A percentile compares a stretch with the other conserved stretches of the same genome.
These are phyloP conservation scores for Sporothrix phasma DNA, from an alignment of 2,329 filamentous ascomycete genomes.

Conservation along the genomic window DNA sequence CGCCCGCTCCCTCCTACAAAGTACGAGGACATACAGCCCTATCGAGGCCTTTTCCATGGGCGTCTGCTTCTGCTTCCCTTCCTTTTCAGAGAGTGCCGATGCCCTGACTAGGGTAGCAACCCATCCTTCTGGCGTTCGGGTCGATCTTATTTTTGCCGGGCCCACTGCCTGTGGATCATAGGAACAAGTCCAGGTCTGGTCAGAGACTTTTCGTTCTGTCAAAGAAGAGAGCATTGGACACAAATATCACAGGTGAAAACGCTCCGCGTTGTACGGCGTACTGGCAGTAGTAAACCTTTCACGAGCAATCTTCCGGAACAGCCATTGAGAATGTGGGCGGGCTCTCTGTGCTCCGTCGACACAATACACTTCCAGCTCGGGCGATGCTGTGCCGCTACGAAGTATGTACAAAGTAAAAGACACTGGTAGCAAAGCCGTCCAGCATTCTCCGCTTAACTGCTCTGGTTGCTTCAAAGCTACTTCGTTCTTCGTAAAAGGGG, in stretches of 20 bases:
- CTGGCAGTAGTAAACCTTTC: neutral
- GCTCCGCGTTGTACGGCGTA: too few relatives aligned
- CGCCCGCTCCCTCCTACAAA: neutral
- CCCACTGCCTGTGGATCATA: slow-evolving; percentile 11
- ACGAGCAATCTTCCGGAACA: neutral
- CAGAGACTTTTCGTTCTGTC: too few relatives aligned
- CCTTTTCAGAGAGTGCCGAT: neutral
- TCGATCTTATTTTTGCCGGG: slow-evolving; percentile 17
- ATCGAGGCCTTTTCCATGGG: too few relatives aligned
- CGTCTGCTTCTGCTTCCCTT: neutral
- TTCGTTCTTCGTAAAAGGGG: neutral
- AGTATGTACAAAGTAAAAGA: neutral
- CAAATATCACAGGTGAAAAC: too few relatives aligned
- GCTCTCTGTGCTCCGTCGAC: neutral
- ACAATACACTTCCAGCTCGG: neutral
- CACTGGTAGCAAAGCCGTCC: neutral
- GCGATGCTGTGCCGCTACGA: too few relatives aligned
- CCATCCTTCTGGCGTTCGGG: slow-evolving; percentile 9
- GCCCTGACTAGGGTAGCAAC: slow-evolving; percentile 2
- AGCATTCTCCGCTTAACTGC: neutral
- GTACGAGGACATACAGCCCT: neutral
- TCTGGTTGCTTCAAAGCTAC: neutral
- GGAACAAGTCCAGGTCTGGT: neutral
- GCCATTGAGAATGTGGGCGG: neutral
- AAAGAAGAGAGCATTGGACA: too few relatives aligned